These are phyloP conservation scores for Elsinoe arachidis DNA, from an alignment of 2,329 filamentous ascomycete species.

Conservation along the genomic window DNA sequence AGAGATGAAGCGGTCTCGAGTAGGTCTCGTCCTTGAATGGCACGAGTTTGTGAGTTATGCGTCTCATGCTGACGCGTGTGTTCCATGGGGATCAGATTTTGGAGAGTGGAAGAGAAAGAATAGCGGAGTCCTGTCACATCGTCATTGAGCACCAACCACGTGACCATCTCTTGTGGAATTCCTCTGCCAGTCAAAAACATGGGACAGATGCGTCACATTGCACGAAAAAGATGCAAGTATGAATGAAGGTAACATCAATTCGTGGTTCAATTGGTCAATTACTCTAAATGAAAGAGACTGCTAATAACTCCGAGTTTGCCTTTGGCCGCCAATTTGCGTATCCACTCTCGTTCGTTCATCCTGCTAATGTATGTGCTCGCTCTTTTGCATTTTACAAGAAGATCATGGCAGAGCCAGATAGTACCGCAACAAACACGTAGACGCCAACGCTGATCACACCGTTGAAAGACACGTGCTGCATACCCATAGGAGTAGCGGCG, in stretches of 20 bases:
- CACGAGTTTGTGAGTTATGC: slow-evolving; percentile 7
- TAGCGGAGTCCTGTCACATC: too few species aligned
- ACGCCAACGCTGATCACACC: slow-evolving; percentile 39
- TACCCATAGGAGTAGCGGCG: slow-evolving; percentile 35
- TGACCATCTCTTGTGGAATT: too few species aligned
- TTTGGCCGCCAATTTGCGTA: background rate
- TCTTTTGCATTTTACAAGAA: slow-evolving; percentile 37
- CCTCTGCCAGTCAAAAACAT: too few species aligned
- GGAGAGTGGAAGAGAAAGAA: too few species aligned
- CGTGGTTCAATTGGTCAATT: slow-evolving; percentile 11
- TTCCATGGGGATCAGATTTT: too few species aligned
- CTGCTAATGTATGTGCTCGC: background rate
- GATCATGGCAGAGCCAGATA: slow-evolving; percentile 48
- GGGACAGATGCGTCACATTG: background rate
- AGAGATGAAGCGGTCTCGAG: background rate
- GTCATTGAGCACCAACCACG: too few species aligned
- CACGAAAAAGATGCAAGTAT: background rate
- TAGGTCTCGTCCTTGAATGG: background rate
- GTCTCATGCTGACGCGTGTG: background rate
- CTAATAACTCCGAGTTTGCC: background rate
- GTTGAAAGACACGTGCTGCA: slow-evolving; percentile 37
- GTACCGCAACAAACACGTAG: slow-evolving; percentile 42
- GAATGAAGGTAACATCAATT: background rate
- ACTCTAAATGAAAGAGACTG: slow-evolving; percentile 12
- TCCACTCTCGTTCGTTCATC: background rate